These are phyloP conservation scores for Hypomontagnella monticulosa DNA, from an alignment of 495 filamentous ascomycete genomes.

Conservation along the genomic window DNA sequence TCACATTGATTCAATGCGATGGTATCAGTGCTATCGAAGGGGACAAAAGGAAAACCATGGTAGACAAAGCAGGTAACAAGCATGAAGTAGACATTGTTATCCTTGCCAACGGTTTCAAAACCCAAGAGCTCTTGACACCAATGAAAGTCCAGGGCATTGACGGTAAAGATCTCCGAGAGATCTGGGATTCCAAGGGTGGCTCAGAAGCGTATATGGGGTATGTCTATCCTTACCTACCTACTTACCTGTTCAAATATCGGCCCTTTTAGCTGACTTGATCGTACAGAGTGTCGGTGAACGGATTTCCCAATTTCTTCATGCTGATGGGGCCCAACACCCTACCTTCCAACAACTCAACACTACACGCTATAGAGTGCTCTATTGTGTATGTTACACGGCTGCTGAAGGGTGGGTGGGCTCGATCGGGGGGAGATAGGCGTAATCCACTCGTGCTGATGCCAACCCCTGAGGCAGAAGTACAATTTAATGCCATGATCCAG, in stretches of 20 bases:
- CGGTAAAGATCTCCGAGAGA: neutral
- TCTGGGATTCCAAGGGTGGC: neutral
- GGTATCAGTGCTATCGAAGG: neutral
- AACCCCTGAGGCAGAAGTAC: neutral
- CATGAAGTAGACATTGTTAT: neutral
- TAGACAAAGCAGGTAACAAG: neutral
- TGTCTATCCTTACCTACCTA: neutral
- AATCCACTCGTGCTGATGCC: neutral
- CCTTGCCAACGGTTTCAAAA: neutral
- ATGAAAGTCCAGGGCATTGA: neutral
- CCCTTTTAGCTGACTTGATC: too few relatives aligned
- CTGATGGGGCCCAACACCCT: neutral
- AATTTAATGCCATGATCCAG: neutral
- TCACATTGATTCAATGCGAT: neutral
- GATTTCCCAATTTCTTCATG: conserved; percentile 1
- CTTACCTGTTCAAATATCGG: too few relatives aligned
- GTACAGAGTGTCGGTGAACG: neutral
- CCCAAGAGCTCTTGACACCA: neutral
- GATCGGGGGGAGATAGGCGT: neutral
- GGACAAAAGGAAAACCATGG: neutral
- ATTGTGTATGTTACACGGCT: neutral
- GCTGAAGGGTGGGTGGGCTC: neutral
- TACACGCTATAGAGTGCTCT: neutral
- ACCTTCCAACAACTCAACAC: neutral
- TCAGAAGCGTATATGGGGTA: neutral